Base-by-base conservation (phyloP, 352 stramenopile species). In the Globisporangium alternatum region DNA sequence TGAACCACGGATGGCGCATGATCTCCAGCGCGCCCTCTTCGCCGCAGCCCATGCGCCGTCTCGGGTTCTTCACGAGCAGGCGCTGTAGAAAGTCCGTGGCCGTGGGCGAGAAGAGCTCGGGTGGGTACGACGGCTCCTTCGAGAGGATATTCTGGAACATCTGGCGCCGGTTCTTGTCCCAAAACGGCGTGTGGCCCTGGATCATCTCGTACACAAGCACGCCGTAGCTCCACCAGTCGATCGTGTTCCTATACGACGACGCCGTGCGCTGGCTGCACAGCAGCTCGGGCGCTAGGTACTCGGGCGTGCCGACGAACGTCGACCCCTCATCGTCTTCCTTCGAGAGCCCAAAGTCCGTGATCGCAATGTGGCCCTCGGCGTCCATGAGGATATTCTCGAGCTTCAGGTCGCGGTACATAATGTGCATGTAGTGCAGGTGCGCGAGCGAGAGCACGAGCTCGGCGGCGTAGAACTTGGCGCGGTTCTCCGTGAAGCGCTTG, bases 331-430 rank as follows among this genome's bases (percentile, higher is more conserved):
- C 86, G 49, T 95, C 81, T 67, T 93, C 83, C 57, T 96, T 96
- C 0, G 83, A 94, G 9, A 95, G 68, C 19, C 89, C 89, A 75
- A 97, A 96, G 64, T 97, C 89, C 13, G 86, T 93, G 57, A 97
- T 87, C 7, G 83, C 84, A 41, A 95, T 76, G 67, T 96, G 83
- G 19, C 89, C 89, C 33, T 93, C 78, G 47, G 66, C 83, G 60
- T 94, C 82, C 83, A 97, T 93, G 9, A 97, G 59, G 45, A 97
- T 93, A 60, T 97, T 97, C 65, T 96, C 87, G 33, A 95, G 81
- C 70, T 97, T 97, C 28, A 96, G 53, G 54, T 97, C 89, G 39
- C 89, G 83, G 64, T 97, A 96, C 78, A 95, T 89, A 61, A 97
- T 96, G 77, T 94, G 79, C 74, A 93, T 81, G 51, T 80, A 76